Percentiles rank a stretch among this genome's conserved stretches.
Evolutionary conservation across 306 rosid species (phyloP).

Genomic region (Quercus agrifolia): DNA sequence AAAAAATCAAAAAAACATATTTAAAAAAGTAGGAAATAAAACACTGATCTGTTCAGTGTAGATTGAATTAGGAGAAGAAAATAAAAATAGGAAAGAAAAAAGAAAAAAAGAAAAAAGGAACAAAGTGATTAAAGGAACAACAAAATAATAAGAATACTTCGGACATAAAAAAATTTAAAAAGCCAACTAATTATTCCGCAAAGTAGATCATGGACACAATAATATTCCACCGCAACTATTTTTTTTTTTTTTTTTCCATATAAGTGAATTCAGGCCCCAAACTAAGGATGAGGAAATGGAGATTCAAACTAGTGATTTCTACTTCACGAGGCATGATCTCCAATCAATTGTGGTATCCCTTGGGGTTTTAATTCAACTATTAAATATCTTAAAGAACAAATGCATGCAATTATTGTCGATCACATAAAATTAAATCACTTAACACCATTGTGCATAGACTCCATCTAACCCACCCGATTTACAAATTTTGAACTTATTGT

Average conservation of each 20-base stretch:
- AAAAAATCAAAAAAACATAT: background rate
- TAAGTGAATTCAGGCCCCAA: too few relatives aligned
- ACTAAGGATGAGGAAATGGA: too few relatives aligned
- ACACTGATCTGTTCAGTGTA: background rate
- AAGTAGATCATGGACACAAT: background rate
- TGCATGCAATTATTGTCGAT: slow-evolving; percentile 7
- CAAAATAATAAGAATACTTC: background rate
- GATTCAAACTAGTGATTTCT: too few relatives aligned
- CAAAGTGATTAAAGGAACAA: background rate
- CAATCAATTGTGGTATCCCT: too few relatives aligned
- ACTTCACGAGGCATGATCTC: too few relatives aligned
- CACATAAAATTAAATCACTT: slow-evolving; percentile 8
- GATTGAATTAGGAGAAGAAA: background rate
- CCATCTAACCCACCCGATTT: background rate
- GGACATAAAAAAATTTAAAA: background rate
- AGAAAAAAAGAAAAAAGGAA: background rate
- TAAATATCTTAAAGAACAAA: background rate
- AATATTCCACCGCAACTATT: background rate
- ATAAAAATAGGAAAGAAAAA: background rate
- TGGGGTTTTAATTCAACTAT: background rate
- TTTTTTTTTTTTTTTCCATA: too few relatives aligned
- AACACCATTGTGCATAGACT: background rate
- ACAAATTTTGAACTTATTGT: background rate
- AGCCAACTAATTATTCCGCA: background rate
- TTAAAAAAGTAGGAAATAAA: background rate